Evolutionary conservation across 2,329 filamentous ascomycete species (phyloP).

Genomic region (Neoscytalidium dimidiatum): DNA sequence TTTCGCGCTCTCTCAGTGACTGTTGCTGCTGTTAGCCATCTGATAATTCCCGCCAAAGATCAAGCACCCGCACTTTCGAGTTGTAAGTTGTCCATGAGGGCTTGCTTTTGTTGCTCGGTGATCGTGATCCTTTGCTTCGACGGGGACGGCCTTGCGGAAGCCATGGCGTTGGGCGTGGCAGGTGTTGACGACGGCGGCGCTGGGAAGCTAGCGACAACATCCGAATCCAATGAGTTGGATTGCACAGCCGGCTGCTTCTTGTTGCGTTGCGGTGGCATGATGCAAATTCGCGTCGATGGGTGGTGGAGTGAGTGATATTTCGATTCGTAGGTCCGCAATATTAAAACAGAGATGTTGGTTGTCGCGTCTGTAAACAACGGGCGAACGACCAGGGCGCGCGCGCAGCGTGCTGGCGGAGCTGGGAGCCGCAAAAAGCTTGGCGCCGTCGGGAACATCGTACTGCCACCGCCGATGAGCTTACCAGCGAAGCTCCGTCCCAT

Average conservation of each 20-base stretch:
- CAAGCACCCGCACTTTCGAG: conserved; percentile 68
- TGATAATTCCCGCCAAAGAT: neutral
- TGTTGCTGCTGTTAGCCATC: conserved; percentile 39
- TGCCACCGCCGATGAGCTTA: conserved; percentile 13
- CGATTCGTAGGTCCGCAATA: neutral
- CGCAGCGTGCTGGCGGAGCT: neutral
- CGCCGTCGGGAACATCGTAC: conserved; percentile 3
- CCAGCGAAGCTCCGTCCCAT: neutral
- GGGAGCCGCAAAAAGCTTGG: conserved; percentile 17
- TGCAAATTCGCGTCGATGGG: neutral
- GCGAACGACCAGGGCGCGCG: neutral
- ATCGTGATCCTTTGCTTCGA: conserved; percentile 26
- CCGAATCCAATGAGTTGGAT: neutral
- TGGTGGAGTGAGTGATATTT: neutral
- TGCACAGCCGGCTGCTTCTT: conserved; percentile 9
- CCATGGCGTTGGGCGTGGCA: conserved; percentile 20
- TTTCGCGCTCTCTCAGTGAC: conserved; percentile 87
- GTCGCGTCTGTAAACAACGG: conserved; percentile 17
- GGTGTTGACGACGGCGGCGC: conserved; percentile 23
- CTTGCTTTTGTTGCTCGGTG: conserved; percentile 70
- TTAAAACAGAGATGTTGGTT: neutral
- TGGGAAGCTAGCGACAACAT: conserved; percentile 4
- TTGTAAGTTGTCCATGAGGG: conserved; percentile 84
- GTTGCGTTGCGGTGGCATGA: conserved; percentile 12
- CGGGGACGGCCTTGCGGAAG: conserved; percentile 24